phyloP scores from a whole-genome alignment of 2,329 filamentous ascomycete species.

The Xylaria sp. region DNA sequence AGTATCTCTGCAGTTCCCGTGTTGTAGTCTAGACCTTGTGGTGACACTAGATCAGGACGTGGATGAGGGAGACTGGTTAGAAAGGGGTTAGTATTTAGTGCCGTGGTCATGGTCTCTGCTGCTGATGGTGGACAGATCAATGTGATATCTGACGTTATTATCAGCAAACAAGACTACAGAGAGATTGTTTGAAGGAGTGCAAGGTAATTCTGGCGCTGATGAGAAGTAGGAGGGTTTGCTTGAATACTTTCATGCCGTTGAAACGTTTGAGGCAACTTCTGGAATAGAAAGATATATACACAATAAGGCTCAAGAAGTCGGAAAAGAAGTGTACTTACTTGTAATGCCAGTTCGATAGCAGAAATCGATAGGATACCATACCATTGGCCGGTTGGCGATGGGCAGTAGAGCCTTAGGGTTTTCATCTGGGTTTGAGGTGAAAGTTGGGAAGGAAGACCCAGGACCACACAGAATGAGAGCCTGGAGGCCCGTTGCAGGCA shows the following conservation, averaged over 20 bases:
- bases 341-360: constrained; percentile 84
- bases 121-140: constrained; percentile 74
- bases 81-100: constrained; percentile 81
- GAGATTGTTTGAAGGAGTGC: not conserved
- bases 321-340: constrained; percentile 59
- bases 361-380: constrained; percentile 89
- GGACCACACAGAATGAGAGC: constrained; percentile 86
- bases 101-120: constrained; percentile 72
- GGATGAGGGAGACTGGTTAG: constrained; percentile 79
- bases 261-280: not conserved
- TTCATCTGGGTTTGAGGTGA: constrained; percentile 82
- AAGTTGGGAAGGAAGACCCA: constrained; percentile 83
- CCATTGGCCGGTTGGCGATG: constrained; percentile 87
- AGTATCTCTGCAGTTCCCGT: constrained; percentile 92
- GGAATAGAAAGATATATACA: not conserved
- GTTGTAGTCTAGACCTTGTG: constrained; percentile 79
- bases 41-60: constrained; percentile 80
- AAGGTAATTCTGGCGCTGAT: not conserved
- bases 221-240: not conserved
- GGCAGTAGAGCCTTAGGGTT: constrained; percentile 85
- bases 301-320: not conserved
- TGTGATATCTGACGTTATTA: constrained; percentile 64
- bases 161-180: constrained; percentile 24
- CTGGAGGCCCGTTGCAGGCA: constrained; percentile 81
- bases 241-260: not conserved